These are phyloP conservation scores for Kodamaea sagamina DNA, from an alignment of 805 yeast genomes.

Conservation along the genomic window DNA sequence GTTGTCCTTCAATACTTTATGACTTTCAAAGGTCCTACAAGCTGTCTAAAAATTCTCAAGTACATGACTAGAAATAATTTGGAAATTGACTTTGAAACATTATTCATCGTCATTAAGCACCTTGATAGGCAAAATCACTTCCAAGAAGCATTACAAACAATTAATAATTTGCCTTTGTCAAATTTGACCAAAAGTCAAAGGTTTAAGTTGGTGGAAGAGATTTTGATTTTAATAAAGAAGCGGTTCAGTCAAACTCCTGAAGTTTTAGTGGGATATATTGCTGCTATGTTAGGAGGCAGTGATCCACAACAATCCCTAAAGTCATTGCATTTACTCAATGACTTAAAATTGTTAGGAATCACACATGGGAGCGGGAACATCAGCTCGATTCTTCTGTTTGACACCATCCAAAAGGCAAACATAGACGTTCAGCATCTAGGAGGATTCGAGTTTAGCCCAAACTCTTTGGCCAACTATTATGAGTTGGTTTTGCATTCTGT, in stretches of 20 bases:
- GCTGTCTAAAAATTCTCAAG: conserved; percentile 33
- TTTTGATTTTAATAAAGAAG: conserved; percentile 31
- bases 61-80: conserved; percentile 33
- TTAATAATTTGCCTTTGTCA: conserved; percentile 33
- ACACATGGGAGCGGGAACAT: conserved; percentile 25
- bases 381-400: conserved; percentile 16
- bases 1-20: conserved; percentile 35
- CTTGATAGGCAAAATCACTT: conserved; percentile 30
- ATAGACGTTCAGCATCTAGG: conserved; percentile 28
- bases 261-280: conserved; percentile 38
- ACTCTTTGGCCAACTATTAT: conserved; percentile 28
- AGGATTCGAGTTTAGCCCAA: conserved; percentile 24
- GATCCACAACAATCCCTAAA: conserved; percentile 9
- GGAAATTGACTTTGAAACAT: conserved; percentile 24
- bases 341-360: conserved; percentile 28
- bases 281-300: conserved; percentile 26
- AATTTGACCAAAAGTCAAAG: conserved; percentile 21
- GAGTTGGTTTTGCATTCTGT: conserved; percentile 22
- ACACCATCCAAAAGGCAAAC: conserved; percentile 30
- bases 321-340: conserved; percentile 26
- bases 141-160: conserved; percentile 37
- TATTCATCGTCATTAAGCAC: conserved; percentile 31
- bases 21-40: conserved; percentile 39
- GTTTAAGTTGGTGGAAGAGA: conserved; percentile 27
- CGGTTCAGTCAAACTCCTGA: conserved; percentile 36